A percentile compares a stretch with the other conserved stretches of the same genome.
These are phyloP conservation scores for Cordyceps tenuipes DNA, from an alignment of 2,329 filamentous ascomycete species.

Conservation along the genomic window DNA sequence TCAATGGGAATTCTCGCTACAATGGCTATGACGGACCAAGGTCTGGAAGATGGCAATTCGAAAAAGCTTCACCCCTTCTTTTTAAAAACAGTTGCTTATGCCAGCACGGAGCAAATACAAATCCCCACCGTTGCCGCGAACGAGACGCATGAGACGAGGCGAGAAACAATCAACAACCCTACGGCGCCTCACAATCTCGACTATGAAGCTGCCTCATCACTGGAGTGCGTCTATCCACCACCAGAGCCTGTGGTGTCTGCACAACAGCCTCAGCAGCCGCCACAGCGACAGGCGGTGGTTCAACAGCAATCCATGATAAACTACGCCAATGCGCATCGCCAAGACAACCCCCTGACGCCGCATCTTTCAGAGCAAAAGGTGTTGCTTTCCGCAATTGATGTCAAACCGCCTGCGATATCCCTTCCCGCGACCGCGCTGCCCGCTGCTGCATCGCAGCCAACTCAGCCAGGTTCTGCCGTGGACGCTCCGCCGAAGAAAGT, in stretches of 20 bases:
- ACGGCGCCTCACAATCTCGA: constrained; percentile 11
- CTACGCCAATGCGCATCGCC: not conserved
- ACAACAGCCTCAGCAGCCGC: not conserved
- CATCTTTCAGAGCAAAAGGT: not conserved
- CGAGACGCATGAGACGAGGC: constrained; percentile 24
- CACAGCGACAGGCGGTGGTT: not conserved
- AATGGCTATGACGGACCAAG: constrained; percentile 37
- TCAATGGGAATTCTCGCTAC: constrained; percentile 36
- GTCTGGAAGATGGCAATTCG: constrained; percentile 24
- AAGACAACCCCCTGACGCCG: not conserved
- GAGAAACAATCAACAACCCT: constrained; percentile 30
- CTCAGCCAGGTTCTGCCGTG: not conserved
- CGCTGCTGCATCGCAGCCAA: too few relatives aligned
- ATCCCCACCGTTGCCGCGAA: not conserved
- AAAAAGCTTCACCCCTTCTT: constrained; percentile 52
- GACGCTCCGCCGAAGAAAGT: constrained; percentile 32
- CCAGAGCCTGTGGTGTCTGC: not conserved
- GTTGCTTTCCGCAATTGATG: too few relatives aligned
- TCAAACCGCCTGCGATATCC: not conserved
- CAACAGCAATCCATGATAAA: not conserved
- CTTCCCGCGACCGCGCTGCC: too few relatives aligned
- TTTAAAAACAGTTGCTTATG: constrained; percentile 18
- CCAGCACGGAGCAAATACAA: not conserved
- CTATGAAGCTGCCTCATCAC: not conserved
- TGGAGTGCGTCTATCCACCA: not conserved